phyloP scores from a whole-genome alignment of 139 green algal genomes.

The Nannochloris sp. region DNA sequence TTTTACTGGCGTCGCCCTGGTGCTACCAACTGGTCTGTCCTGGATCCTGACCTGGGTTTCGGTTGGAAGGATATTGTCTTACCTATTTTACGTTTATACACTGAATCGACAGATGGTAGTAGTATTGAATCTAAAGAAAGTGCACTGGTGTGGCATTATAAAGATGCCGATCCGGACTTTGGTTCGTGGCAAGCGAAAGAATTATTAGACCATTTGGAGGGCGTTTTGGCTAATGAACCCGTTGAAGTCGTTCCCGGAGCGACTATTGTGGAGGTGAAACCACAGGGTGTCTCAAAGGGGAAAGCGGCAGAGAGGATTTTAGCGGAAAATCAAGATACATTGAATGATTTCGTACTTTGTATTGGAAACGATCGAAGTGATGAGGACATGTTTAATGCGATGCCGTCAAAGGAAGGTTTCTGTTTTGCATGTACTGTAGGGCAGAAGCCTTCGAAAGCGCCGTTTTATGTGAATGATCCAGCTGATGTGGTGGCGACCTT shows the following conservation, averaged over 20 bases:
- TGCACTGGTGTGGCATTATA: slow-evolving; percentile 90
- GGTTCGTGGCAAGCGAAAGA: slow-evolving; percentile 97
- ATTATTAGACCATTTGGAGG: slow-evolving; percentile 96
- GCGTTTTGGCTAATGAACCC: slow-evolving; percentile 82
- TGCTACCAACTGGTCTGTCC: slow-evolving; percentile 22
- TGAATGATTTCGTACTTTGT: slow-evolving; percentile 91
- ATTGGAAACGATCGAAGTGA: slow-evolving; percentile 95
- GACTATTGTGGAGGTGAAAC: slow-evolving; percentile 90
- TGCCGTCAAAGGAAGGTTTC: slow-evolving; percentile 57
- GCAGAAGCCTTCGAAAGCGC: slow-evolving; percentile 89
- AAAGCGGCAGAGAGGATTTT: slow-evolving; percentile 67
- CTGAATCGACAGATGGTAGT: slow-evolving; percentile 90
- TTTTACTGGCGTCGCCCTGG: slow-evolving; percentile 62
- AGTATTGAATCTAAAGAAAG: slow-evolving; percentile 90
- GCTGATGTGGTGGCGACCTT: slow-evolving; percentile 65
- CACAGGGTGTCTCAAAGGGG: slow-evolving; percentile 73
- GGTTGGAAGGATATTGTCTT: slow-evolving; percentile 71
- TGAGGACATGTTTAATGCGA: slow-evolving; percentile 96
- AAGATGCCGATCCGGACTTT: slow-evolving; percentile 94
- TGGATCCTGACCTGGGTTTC: slow-evolving; percentile 45
- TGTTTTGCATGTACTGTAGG: slow-evolving; percentile 93
- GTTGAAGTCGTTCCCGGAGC: slow-evolving; percentile 71
- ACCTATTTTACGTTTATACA: slow-evolving; percentile 80
- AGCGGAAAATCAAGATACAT: slow-evolving; percentile 21
- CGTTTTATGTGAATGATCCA: slow-evolving; percentile 95